Conservation (phyloP, 2,329 filamentous ascomycete species). For the Ophiostoma montium region DNA sequence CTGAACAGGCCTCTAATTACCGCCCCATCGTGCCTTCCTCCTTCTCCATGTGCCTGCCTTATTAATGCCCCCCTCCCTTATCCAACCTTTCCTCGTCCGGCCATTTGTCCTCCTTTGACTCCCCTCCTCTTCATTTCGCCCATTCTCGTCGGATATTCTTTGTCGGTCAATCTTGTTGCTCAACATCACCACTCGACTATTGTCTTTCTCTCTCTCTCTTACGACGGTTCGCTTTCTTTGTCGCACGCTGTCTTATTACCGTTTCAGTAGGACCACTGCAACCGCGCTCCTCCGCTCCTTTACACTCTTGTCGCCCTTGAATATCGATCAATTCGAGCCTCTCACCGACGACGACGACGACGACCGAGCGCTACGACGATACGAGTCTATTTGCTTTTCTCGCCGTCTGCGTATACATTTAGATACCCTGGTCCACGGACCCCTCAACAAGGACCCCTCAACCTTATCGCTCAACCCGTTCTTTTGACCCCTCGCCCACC, state of each 20-base stretch:
- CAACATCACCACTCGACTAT: neutral
- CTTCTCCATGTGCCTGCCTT: neutral
- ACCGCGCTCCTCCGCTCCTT: no score
- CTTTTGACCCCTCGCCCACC: constrained; percentile 9
- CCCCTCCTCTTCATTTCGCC: neutral
- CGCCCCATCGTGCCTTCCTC: neutral
- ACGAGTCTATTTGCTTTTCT: no score
- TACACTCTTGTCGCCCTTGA: no score
- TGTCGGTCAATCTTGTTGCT: neutral
- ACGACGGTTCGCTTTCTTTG: neutral
- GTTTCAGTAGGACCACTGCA: no score
- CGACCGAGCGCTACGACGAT: no score
- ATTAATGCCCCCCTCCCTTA: constrained; percentile 1
- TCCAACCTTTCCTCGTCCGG: constrained; percentile 1
- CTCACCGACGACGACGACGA: no score
- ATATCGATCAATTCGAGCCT: no score
- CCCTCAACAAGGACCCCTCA: no score
- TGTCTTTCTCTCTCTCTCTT: neutral
- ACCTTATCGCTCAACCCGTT: neutral
- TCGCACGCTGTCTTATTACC: neutral
- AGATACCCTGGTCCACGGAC: no score
- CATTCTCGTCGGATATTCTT: no score
- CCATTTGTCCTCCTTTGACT: neutral
- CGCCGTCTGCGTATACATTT: no score
- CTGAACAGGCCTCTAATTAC: no score